phyloP scores from a whole-genome alignment of 1,284 basidiomycete genomes.

The Trametes versicolor region DNA sequence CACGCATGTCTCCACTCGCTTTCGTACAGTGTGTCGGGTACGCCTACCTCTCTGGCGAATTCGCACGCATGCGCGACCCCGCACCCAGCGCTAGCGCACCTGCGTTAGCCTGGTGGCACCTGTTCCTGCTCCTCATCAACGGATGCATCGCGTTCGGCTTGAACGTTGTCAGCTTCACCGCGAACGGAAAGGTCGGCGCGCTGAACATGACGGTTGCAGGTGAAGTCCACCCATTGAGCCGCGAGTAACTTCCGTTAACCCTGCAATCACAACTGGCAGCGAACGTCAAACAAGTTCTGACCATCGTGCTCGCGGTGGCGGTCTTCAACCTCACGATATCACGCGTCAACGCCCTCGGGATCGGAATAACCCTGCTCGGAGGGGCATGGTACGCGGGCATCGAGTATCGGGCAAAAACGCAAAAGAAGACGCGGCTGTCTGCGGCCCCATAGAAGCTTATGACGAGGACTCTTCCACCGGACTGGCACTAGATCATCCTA shows the following conservation, averaged over 20 bases:
- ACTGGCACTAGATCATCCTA: not conserved
- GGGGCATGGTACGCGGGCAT: conserved; percentile 87
- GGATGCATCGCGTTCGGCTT: conserved; percentile 89
- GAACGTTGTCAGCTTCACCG: conserved; percentile 92
- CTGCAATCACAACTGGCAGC: conserved; percentile 50
- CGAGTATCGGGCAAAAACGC: conserved; percentile 69
- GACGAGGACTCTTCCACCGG: not conserved
- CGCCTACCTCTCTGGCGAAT: conserved; percentile 83
- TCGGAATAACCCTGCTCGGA: conserved; percentile 82
- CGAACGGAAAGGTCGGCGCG: conserved; percentile 89
- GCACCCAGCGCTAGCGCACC: conserved; percentile 45
- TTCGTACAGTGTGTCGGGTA: conserved; percentile 86
- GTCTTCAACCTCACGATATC: conserved; percentile 88
- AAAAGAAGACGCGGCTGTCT: not conserved
- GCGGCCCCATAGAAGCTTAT: not conserved
- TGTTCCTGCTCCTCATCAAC: conserved; percentile 74
- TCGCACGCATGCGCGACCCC: conserved; percentile 62
- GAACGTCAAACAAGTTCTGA: conserved; percentile 95
- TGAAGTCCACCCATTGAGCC: conserved; percentile 42
- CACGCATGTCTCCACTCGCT: conserved; percentile 87
- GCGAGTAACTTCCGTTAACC: conserved; percentile 17
- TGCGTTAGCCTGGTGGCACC: conserved; percentile 50
- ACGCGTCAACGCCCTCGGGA: conserved; percentile 81
- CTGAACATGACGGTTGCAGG: conserved; percentile 90
- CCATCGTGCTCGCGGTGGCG: conserved; percentile 84